Evolutionary conservation across 1,139 yeast species (phyloP), one percentile per base, ranked within the genome.

Genomic region (Yamadazyma epiphylla): DNA sequence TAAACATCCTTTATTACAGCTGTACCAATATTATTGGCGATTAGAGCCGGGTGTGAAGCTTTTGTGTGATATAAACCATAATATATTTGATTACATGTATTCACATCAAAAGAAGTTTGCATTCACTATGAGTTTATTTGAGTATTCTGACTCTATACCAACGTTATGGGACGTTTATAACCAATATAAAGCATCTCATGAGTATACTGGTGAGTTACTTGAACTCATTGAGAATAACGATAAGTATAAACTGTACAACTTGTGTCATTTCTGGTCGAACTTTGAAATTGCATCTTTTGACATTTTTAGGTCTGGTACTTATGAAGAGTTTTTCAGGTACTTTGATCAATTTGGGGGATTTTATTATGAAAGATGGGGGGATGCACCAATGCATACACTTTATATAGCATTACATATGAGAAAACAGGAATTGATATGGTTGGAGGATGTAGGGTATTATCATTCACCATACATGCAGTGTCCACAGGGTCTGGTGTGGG

Each of bases 291-390:
- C 61, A 5, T 51, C 49, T 30, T 37, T 62, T 9, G 46, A 48
- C 13, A 35, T 61, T 2, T 62, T 52, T 34, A 37, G 45, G 22
- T 41, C 45, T 24, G 33, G 35, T 1, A 37, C 45, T 10, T 62
- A 62, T 39, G 37, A 46, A 10, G 36, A 40, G 3, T 53, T 47
- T 29, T 62, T 62, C 32, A 34, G 49, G 8, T 49, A 40, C 30
- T 44, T 62, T 28, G 68, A 62, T 38, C 13, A 23, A 5, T 32
- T 42, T 4, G 69, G 68, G 1, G 68, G 69, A 13, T 60, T 62
- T 35, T 62, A 39, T 38, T 62, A 63, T 37, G 68, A 62, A 39
- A 41, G 69, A 26, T 63, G 70, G 70, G 69, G 69, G 5, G 70
- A 62, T 39, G 70, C 68, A 1, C 69, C 70, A 0, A 45, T 63